Evolutionary conservation across 805 yeast genomes (phyloP), one percentile per base, ranked within the genome.

Genomic region (Debaryomyces castellii): DNA sequence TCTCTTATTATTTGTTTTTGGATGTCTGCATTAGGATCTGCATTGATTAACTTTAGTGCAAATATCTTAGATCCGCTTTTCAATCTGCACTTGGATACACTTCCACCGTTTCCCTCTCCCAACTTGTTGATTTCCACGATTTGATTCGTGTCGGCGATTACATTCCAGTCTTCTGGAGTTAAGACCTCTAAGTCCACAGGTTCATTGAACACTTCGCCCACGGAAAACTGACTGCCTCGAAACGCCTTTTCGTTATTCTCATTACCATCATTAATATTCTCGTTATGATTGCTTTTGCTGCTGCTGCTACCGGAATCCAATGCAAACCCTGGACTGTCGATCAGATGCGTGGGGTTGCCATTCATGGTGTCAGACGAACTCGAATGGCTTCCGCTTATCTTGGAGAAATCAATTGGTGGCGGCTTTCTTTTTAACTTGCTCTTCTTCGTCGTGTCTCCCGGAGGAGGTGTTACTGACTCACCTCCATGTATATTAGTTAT

Each of bases 61-160:
- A 92, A 92, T 4, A 90, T 73, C 25, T 80, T 79, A 20, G 71
- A 61, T 7, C 87, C 85, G 46, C 69, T 71, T 9, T 54, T 46
- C 43, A 92, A 70, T 46, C 71, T 70, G 64, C 98, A 92, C 60
- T 89, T 84, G 17, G 85, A 77, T 9, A 92, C 99, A 9, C 88
- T 77, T 0, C 98, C 99, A 12, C 97, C 96, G 28, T 89, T 85
- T 14, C 99, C 99, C 69, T 94, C 98, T 16, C 99, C 99, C 18
- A 92, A 64, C 23, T 80, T 76, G 17, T 82, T 83, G 32, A 91
- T 51, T 44, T 88, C 89, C 6, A 78, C 70, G 30, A 94, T 87
- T 38, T 81, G 78, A 41, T 80, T 79, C 23, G 71, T 63, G 44
- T 79, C 74, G 11, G 86, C 82, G 1, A 83, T 69, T 3, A 64